These are phyloP conservation scores for Crithidia fasciculata DNA, from an alignment of 208 protist species.

Conservation along the genomic window DNA sequence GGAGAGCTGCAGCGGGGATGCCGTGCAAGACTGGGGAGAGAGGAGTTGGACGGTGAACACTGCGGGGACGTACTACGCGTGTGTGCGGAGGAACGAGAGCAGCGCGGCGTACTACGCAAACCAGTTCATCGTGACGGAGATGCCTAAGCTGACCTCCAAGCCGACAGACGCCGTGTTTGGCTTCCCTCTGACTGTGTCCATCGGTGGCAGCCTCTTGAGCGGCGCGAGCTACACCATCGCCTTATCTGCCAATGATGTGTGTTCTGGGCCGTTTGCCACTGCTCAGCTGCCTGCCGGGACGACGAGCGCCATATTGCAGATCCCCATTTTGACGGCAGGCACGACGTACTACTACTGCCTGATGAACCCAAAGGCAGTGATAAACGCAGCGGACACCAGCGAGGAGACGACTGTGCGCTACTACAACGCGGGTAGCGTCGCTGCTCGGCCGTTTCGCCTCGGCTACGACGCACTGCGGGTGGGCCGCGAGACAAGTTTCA, in stretches of 20 bases:
- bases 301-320: too few relatives aligned
- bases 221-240: too few relatives aligned
- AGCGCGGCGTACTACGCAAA: conserved; percentile 35
- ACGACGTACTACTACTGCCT: background rate
- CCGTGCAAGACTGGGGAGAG: conserved; percentile 34
- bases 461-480: background rate
- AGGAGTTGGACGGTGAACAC: conserved; percentile 38
- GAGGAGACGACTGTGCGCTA: background rate
- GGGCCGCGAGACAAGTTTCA: background rate
- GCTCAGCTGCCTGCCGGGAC: too few relatives aligned
- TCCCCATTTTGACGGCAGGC: too few relatives aligned
- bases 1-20: conserved; percentile 12
- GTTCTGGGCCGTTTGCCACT: too few relatives aligned
- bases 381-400: background rate
- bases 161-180: too few relatives aligned
- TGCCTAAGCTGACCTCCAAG: conserved; percentile 14
- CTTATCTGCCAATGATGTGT: too few relatives aligned
- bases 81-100: conserved; percentile 32
- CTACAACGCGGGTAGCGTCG: background rate
- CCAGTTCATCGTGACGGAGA: conserved; percentile 42
- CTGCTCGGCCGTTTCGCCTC: background rate
- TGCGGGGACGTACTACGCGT: conserved; percentile 72
- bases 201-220: too few relatives aligned
- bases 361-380: background rate
- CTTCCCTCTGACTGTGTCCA: too few relatives aligned